A percentile compares a stretch with the other conserved stretches of the same genome.
Conservation (phyloP, 345 rosid species). For the Ceriops zippeliana region DNA sequence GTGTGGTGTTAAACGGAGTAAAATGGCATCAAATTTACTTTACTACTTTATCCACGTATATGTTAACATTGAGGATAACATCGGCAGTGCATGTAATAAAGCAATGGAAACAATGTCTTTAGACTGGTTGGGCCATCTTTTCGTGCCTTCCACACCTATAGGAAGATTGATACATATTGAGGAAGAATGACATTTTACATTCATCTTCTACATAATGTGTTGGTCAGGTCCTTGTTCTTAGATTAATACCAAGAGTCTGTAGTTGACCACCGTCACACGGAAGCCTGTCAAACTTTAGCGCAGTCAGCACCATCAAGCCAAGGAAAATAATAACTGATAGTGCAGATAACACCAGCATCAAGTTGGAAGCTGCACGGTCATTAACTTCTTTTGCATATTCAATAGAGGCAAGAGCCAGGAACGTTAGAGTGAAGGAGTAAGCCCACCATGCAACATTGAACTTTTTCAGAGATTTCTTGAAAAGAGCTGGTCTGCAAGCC, state of each 20-base stretch:
- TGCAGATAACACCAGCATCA: conserved; percentile 43
- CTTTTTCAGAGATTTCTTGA: conserved; percentile 61
- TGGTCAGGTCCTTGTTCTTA: conserved; percentile 15
- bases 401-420: conserved; percentile 57
- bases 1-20: no score
- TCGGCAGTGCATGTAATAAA: no score
- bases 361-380: conserved; percentile 25
- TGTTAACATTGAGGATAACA: no score
- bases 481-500: conserved; percentile 60
- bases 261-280: conserved; percentile 33
- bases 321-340: conserved; percentile 49
- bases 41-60: no score
- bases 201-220: no score
- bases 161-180: no score
- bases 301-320: conserved; percentile 47
- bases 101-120: no score
- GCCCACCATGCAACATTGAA: conserved; percentile 73
- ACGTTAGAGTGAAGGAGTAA: conserved; percentile 50
- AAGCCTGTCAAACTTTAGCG: conserved; percentile 32
- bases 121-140: no score
- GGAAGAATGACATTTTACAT: no score
- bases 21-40: no score
- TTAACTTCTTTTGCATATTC: conserved; percentile 50
- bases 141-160: no score
- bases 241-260: conserved; percentile 18